Evolutionary conservation across 805 yeast species (phyloP).

Genomic region (Candida stauntonica): DNA sequence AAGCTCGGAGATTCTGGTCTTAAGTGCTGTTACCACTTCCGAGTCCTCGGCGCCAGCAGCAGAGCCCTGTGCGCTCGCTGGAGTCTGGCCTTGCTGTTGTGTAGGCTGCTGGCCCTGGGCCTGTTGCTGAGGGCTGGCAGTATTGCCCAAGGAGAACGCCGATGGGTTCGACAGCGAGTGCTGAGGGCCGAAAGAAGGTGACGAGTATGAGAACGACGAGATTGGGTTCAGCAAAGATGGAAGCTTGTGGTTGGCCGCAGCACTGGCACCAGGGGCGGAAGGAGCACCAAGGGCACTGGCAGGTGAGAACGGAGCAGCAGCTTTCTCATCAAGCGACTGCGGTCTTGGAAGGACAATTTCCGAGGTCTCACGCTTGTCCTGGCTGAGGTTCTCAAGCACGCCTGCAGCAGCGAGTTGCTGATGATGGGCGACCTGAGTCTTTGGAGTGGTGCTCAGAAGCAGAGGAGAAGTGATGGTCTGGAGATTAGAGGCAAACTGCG

Average conservation of each 20-base stretch:
- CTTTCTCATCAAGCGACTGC: constrained; percentile 4
- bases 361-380: constrained; percentile 15
- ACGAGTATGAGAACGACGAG: constrained; percentile 27
- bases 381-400: constrained; percentile 24
- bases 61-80: too few species aligned
- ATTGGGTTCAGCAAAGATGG: constrained; percentile 22
- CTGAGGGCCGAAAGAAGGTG: constrained; percentile 47
- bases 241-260: constrained; percentile 13
- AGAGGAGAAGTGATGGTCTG: constrained; percentile 63
- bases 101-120: constrained; percentile 1
- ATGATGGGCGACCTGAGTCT: constrained; percentile 32
- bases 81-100: too few species aligned
- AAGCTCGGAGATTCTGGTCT: constrained; percentile 79
- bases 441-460: constrained; percentile 44
- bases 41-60: constrained; percentile 28
- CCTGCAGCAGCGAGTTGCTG: constrained; percentile 30
- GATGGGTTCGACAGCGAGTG: constrained; percentile 27
- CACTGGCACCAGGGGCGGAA: too few species aligned
- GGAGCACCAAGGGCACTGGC: constrained; percentile 20
- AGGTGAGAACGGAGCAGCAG: constrained; percentile 23
- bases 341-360: constrained; percentile 10
- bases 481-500: constrained; percentile 64
- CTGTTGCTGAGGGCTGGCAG: constrained; percentile 1
- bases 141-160: constrained; percentile 23
- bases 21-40: constrained; percentile 35